Base-by-base conservation (phyloP, 1,139 yeast species). In the Blastobotrys raffinosifermentans region DNA sequence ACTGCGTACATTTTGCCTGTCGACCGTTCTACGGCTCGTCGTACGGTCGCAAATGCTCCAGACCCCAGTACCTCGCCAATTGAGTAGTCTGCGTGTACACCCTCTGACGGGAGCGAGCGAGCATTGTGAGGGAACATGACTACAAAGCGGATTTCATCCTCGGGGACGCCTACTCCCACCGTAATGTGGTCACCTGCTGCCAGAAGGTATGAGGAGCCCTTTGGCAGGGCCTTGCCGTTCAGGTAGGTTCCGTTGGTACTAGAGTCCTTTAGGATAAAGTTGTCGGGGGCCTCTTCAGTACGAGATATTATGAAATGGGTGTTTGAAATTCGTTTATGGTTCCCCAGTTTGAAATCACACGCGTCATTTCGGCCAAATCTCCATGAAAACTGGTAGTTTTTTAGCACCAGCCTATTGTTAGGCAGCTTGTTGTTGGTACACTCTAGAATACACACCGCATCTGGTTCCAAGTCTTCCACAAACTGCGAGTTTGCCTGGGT, bases 31-130 rank as follows among this genome's bases (percentile, higher is more conserved):
- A 89, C 77, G 2, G 94, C 96, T 56, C 85, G 85, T 49, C 86
- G 81, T 15, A 91, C 98, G 1, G 89, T 82, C 3, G 97, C 97
- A 70, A 91, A 91, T 4, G 97, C 97, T 6, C 98, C 98, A 51
- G 85, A 93, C 1, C 98, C 98, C 2, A 91, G 81, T 4, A 84
- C 78, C 51, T 78, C 80, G 44, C 84, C 77, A 20, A 91, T 75
- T 11, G 84, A 82, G 57, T 79, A 91, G 50, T 81, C 83, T 42
- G 75, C 76, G 54, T 74, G 73, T 13, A 91, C 80, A 0, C 64
- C 64, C 16, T 43, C 62, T 25, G 44, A 29, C 40, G 35, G 31
- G 44, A 44, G 35, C 15, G 29, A 29, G 18, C 31, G 40, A 9
- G 19, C 38, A n/a, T 35, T 44, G 35, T 15, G 30, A 7, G 66